Evolutionary conservation across 257 asterid genomes (phyloP).

Genomic region (Solanum lycopersicoides): DNA sequence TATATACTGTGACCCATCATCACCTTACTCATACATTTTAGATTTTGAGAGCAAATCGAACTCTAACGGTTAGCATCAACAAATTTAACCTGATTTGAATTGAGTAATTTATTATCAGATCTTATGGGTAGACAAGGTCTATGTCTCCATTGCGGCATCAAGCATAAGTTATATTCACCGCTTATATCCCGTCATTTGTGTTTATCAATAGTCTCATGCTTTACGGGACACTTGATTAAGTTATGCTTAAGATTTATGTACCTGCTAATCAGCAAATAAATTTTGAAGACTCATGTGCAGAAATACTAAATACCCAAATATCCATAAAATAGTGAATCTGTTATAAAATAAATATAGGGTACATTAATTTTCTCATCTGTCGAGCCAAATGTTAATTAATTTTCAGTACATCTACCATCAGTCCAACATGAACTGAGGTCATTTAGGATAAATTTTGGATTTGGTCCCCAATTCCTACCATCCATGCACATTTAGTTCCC

Average conservation of each 20-base stretch:
- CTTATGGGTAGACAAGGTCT: slow-evolving; percentile 14
- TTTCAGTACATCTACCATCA: background rate
- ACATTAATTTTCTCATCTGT: background rate
- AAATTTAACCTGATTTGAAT: background rate
- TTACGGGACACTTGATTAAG: no score
- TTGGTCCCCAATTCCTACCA: no score
- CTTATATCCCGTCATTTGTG: no score
- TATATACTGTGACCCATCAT: background rate
- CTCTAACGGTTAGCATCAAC: background rate
- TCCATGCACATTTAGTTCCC: no score
- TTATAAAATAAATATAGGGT: background rate
- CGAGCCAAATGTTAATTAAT: background rate
- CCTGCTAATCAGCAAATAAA: background rate
- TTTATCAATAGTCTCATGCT: no score
- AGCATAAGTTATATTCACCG: background rate
- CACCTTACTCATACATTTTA: background rate
- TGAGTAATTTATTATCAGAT: background rate
- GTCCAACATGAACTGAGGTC: background rate
- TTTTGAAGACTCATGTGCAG: background rate
- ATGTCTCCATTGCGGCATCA: slow-evolving; percentile 14
- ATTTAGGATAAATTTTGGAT: no score
- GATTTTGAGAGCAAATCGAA: background rate
- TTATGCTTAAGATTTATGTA: background rate
- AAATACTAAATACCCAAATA: background rate
- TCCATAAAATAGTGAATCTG: background rate